These are phyloP conservation scores for Dactylis glomerata DNA, from an alignment of 176 grass and related monocot species.

Conservation along the genomic window DNA sequence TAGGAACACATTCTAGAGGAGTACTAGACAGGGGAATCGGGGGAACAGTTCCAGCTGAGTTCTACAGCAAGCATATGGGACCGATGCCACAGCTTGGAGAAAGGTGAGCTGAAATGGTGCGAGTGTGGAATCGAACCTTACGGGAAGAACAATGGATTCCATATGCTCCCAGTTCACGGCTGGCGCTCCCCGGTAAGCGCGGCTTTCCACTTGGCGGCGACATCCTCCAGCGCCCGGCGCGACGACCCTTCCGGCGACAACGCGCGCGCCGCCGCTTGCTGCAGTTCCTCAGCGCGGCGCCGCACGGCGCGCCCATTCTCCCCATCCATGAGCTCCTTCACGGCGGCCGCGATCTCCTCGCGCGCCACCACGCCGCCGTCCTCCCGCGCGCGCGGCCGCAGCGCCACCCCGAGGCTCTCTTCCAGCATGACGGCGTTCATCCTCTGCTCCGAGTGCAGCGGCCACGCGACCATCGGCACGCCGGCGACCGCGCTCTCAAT, in stretches of 20 bases:
- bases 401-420: constrained; percentile 6
- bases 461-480: constrained; percentile 56
- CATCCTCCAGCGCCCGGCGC: not conserved
- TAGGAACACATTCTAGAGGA: no score
- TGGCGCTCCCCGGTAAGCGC: no score
- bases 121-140: no score
- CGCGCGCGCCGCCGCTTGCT: not conserved
- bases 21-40: no score
- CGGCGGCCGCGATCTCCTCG: not conserved
- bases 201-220: not conserved
- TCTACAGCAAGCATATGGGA: no score
- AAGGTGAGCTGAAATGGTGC: no score
- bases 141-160: no score
- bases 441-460: constrained; percentile 61
- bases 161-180: no score
- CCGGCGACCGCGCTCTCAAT: constrained; percentile 38
- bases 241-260: not conserved
- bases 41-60: no score
- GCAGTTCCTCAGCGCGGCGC: not conserved
- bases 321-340: constrained; percentile 4
- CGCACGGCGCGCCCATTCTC: not conserved
- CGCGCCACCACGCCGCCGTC: not conserved
- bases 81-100: no score
- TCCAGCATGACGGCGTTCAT: constrained; percentile 28
- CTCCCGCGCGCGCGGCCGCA: not conserved